These are phyloP conservation scores for Coprinellus micaceus DNA, from an alignment of 768 basidiomycete species.

Conservation along the genomic window DNA sequence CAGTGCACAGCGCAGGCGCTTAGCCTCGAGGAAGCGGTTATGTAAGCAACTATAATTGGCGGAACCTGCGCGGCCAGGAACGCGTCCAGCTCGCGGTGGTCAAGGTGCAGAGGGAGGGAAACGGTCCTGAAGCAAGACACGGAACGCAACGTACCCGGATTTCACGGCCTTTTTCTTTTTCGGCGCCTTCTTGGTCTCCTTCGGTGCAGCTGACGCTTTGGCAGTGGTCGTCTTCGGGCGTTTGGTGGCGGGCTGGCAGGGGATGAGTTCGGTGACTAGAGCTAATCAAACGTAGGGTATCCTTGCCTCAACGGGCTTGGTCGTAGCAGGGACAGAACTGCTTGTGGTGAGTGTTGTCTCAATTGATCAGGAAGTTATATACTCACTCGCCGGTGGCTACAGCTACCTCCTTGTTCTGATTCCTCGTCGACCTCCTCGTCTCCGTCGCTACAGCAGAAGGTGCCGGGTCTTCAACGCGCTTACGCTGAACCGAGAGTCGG, in stretches of 20 bases:
- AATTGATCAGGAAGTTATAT: too few relatives aligned
- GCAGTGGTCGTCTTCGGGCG: constrained; percentile 5
- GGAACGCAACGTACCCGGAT: constrained; percentile 7
- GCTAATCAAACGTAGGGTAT: not conserved
- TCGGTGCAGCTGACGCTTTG: constrained; percentile 16
- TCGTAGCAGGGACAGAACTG: not conserved
- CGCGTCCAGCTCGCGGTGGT: constrained; percentile 6
- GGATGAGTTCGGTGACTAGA: not conserved
- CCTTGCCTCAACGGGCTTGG: not conserved
- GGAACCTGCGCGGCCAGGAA: not conserved
- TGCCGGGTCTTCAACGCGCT: constrained; percentile 45
- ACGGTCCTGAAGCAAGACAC: not conserved
- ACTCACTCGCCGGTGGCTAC: not conserved
- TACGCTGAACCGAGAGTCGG: constrained; percentile 46
- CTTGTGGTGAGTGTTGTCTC: too few relatives aligned
- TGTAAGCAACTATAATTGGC: constrained; percentile 2
- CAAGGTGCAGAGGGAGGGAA: not conserved
- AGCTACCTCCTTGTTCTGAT: constrained; percentile 25
- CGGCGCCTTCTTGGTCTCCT: constrained; percentile 14
- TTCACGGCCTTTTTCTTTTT: constrained; percentile 19
- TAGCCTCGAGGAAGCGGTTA: constrained; percentile 3
- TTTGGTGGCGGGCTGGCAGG: constrained; percentile 2
- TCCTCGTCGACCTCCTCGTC: constrained; percentile 42
- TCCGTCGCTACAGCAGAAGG: constrained; percentile 26
- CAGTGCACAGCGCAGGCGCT: constrained; percentile 8